Conservation (phyloP, 2,329 filamentous ascomycete species). For the Pseudofabraea citricarpa region DNA sequence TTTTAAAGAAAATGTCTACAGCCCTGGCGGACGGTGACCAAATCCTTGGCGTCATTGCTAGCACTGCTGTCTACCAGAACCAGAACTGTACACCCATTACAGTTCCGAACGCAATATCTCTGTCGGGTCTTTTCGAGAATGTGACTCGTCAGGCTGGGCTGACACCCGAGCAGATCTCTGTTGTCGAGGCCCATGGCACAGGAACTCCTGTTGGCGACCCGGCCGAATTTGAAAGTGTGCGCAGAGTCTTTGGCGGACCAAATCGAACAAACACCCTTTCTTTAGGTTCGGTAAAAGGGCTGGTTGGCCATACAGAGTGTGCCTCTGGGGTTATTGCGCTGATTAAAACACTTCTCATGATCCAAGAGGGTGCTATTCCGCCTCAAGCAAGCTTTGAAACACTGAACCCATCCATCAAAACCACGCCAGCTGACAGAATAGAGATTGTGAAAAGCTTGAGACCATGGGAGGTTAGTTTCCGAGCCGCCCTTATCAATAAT, state of each 20-base stretch:
- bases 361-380: constrained; percentile 20
- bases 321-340: constrained; percentile 37
- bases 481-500: constrained; percentile 15
- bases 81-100: constrained; percentile 8
- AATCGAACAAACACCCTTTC: background rate
- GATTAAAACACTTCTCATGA: constrained; percentile 37
- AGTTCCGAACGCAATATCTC: constrained; percentile 19
- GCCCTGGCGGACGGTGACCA: constrained; percentile 54
- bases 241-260: constrained; percentile 6
- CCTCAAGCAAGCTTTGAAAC: constrained; percentile 22
- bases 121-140: constrained; percentile 13
- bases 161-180: constrained; percentile 4
- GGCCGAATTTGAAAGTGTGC: constrained; percentile 12
- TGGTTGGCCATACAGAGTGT: constrained; percentile 40
- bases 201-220: constrained; percentile 30
- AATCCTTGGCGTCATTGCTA: constrained; percentile 51
- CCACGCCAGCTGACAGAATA: background rate
- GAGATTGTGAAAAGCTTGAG: background rate
- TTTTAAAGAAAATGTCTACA: constrained; percentile 53
- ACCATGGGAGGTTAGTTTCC: constrained; percentile 2
- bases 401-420: constrained; percentile 25
- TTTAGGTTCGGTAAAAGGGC: constrained; percentile 29
- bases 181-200: constrained; percentile 30
- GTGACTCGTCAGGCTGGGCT: constrained; percentile 34
- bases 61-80: constrained; percentile 40